phyloP scores from a whole-genome alignment of 164 flowering plant genomes.

The Platanus orientalis region DNA sequence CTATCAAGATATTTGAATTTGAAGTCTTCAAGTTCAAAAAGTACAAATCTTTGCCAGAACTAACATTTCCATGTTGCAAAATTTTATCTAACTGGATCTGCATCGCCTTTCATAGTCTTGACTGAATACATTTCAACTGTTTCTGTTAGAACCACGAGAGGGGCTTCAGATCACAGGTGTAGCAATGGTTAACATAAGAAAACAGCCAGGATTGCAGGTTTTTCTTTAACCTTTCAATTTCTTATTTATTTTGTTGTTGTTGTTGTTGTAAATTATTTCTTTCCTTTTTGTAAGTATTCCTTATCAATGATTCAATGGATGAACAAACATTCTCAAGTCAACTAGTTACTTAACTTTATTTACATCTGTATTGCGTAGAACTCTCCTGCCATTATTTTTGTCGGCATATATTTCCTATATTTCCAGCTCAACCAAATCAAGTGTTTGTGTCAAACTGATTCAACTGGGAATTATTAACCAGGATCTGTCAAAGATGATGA shows the following conservation, averaged over 20 bases:
- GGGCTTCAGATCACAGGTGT: conserved; percentile 55
- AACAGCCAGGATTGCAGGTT: conserved; percentile 63
- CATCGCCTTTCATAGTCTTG: background rate
- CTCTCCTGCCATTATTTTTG: too few relatives aligned
- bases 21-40: conserved; percentile 31
- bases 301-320: too few relatives aligned
- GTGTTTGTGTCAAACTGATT: too few relatives aligned
- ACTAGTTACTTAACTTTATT: too few relatives aligned
- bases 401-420: too few relatives aligned
- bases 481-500: conserved; percentile 53
- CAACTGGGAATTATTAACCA: conserved; percentile 12
- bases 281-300: too few relatives aligned
- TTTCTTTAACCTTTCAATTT: background rate
- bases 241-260: background rate
- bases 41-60: conserved; percentile 24
- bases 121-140: background rate
- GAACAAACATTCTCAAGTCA: too few relatives aligned
- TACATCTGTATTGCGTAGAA: too few relatives aligned
- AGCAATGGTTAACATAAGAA: conserved; percentile 70
- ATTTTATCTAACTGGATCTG: background rate
- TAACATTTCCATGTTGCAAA: background rate
- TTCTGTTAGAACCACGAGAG: conserved; percentile 11
- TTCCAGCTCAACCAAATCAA: too few relatives aligned
- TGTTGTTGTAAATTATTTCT: too few relatives aligned
- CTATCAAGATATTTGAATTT: conserved; percentile 54